Evolutionary conservation across 352 stramenopile species (phyloP).

Genomic region (Nothophytophthora sp.): DNA sequence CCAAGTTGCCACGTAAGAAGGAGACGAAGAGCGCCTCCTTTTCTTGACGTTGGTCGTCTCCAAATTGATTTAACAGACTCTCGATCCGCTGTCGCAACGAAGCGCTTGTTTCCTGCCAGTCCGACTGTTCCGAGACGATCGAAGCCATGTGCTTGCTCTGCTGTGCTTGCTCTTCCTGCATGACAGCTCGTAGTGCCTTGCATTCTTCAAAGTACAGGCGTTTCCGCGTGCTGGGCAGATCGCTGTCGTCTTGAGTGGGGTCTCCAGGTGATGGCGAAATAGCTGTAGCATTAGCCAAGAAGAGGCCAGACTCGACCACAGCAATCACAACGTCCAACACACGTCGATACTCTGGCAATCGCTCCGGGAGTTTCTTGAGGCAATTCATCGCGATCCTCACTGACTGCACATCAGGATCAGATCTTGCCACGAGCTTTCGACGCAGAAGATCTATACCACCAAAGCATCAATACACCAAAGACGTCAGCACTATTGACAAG

Average conservation of each 20-base stretch:
- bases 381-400: constrained; percentile 76
- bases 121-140: too few relatives aligned
- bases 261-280: not conserved
- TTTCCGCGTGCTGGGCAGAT: constrained; percentile 3
- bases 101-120: constrained; percentile 15
- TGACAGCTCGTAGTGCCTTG: constrained; percentile 10
- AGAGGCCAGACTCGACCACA: constrained; percentile 57
- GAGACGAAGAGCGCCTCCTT: constrained; percentile 39
- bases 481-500: too few relatives aligned
- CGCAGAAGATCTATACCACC: constrained; percentile 54
- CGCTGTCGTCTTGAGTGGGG: constrained; percentile 3
- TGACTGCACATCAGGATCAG: constrained; percentile 50
- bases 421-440: constrained; percentile 40
- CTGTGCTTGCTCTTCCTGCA: constrained; percentile 1
- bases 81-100: constrained; percentile 31
- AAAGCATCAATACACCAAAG: not conserved
- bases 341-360: constrained; percentile 61
- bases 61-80: constrained; percentile 28
- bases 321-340: constrained; percentile 55
- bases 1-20: constrained; percentile 38
- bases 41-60: constrained; percentile 28
- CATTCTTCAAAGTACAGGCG: constrained; percentile 60
- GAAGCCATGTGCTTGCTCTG: too few relatives aligned
- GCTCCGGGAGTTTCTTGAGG: constrained; percentile 52
- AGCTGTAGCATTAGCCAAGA: constrained; percentile 11